Percentiles rank a stretch among this genome's conserved stretches.
These are phyloP conservation scores for Coemansia sp. DNA, from an alignment of 192 early-diverging fungal genomes.

Conservation along the genomic window DNA sequence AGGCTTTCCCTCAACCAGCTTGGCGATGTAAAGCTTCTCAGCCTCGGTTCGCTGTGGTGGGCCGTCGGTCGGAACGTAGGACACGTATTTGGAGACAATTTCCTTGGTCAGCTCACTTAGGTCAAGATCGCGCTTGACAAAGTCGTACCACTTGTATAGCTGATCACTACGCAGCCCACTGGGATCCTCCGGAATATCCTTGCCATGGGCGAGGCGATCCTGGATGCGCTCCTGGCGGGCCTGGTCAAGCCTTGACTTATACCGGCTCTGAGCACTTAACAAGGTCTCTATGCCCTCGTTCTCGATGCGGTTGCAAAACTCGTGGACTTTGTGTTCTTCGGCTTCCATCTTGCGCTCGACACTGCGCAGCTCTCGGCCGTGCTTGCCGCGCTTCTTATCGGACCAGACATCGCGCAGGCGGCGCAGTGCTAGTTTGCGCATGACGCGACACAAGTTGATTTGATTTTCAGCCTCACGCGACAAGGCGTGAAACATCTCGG, in stretches of 20 bases:
- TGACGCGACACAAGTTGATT: conserved; percentile 38
- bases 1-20: conserved; percentile 22
- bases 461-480: conserved; percentile 34
- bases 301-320: conserved; percentile 46
- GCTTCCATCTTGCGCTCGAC: conserved; percentile 30
- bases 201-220: conserved; percentile 30
- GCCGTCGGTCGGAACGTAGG: conserved; percentile 34
- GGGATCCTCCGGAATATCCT: conserved; percentile 22
- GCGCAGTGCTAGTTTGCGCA: conserved; percentile 47
- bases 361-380: conserved; percentile 31
- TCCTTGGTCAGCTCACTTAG: conserved; percentile 35
- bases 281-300: conserved; percentile 28
- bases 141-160: conserved; percentile 36
- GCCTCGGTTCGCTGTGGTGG: conserved; percentile 34
- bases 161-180: background rate
- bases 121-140: conserved; percentile 34
- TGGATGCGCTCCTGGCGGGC: conserved; percentile 26
- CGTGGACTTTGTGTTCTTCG: conserved; percentile 40
- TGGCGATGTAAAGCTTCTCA: conserved; percentile 31
- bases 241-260: conserved; percentile 9
- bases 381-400: conserved; percentile 28
- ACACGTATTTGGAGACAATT: conserved; percentile 35
- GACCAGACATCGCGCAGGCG: conserved; percentile 31
- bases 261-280: conserved; percentile 23
- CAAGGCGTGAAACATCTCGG: conserved; percentile 16